Conservation (phyloP, 495 filamentous ascomycete species). For the Penicillium herquei region DNA sequence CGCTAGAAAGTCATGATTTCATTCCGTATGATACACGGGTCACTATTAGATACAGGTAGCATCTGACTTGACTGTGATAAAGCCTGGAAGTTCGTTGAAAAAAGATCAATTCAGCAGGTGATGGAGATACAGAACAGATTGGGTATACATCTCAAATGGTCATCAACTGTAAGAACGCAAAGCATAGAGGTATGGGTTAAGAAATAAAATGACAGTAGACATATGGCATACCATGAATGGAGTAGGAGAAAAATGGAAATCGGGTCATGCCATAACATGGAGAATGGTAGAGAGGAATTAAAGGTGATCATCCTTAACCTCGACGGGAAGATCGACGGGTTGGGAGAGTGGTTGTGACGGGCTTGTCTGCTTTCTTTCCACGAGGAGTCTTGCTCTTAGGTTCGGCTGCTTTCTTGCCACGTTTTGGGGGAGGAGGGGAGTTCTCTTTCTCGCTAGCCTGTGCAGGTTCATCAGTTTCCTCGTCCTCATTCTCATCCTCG, state of each 20-base stretch:
- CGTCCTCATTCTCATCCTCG: slow-evolving; percentile 18
- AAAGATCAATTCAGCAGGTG: slow-evolving; percentile 1
- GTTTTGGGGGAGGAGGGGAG: slow-evolving; percentile 25
- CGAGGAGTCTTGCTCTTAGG: slow-evolving; percentile 15
- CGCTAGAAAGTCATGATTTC: neutral
- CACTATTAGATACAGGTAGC: neutral
- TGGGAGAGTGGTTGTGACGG: slow-evolving; percentile 30
- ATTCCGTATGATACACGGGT: neutral
- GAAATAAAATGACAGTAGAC: slow-evolving; percentile 4
- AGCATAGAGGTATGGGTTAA: slow-evolving; percentile 12
- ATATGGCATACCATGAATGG: slow-evolving; percentile 3
- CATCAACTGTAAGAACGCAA: slow-evolving; percentile 16
- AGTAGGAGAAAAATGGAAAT: slow-evolving; percentile 6
- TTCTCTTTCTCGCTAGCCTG: slow-evolving; percentile 24
- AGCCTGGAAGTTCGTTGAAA: neutral
- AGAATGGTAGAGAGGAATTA: slow-evolving; percentile 1
- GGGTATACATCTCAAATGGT: slow-evolving; percentile 40
- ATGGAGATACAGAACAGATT: slow-evolving; percentile 21
- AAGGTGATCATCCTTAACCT: slow-evolving; percentile 18
- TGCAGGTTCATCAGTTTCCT: slow-evolving; percentile 25
- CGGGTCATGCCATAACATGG: slow-evolving; percentile 2
- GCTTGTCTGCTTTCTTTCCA: slow-evolving; percentile 4
- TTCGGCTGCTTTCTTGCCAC: slow-evolving; percentile 15
- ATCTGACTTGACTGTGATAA: neutral
- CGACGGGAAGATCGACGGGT: slow-evolving; percentile 42